Base-by-base conservation (phyloP, 2,329 filamentous ascomycete genomes). In the Epicoccum sorghinum region DNA sequence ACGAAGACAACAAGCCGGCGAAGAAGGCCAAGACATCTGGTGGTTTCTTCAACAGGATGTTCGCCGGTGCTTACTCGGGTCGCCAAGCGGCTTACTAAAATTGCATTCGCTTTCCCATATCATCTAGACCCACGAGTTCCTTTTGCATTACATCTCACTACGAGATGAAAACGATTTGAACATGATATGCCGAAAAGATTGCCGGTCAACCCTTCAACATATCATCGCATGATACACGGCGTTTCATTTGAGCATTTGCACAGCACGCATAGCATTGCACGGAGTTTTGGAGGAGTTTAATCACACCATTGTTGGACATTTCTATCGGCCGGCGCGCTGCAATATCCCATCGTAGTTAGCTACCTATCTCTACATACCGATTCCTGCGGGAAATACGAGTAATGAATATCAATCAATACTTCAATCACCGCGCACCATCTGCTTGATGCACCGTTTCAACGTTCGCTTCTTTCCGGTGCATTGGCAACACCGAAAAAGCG, bases 1-100 rank as follows among this genome's bases (percentile, higher is more conserved):
- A 74, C 58, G 73, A 75, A 40, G 71, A 72, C 41, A 74, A 75
- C 43, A 74, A 75, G 65, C 70, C 73, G 8, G 56, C 72, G 7
- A 77, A 77, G 64, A 77, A 77, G 65, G 65, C 67, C 23, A 75
- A 75, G 62, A 71, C 71, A 14, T 64, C 70, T 2, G 65, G 67
- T 37, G 71, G 72, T 37, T 72, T 74, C 68, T 74, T 74, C 66
- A 74, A 73, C 66, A 58, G 71, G 38, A 72, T 74, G 67, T 74
- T 73, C 48, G 69, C 66, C 51, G 58, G 52, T 24, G 42, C 63
- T 10, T 72, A 73, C 52, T 57, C 62, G 23, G 64, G 56, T 46
- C 65, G 70, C 46, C 67, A 68, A 45, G 47, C 61, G 48, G 54
- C 58, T 42, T 74, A 74, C 58, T 73, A 65, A 42, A 55, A 68